Evolutionary conservation across 2,329 filamentous ascomycete genomes (phyloP).

Genomic region (Clarireedia monteithiana): DNA sequence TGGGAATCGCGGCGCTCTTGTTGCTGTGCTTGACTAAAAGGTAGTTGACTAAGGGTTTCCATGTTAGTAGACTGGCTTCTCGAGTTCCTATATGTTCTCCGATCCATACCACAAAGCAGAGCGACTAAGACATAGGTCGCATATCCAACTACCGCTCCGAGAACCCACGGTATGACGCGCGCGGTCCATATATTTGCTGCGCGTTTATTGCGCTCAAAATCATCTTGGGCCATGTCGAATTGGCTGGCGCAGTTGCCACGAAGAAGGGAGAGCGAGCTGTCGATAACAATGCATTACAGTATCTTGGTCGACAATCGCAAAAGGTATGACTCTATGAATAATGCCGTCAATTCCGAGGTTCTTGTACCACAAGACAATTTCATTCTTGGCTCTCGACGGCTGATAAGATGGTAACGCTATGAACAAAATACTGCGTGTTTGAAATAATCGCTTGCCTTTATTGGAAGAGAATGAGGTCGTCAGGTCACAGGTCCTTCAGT

Average conservation of each 20-base stretch:
- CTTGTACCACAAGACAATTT: too few species aligned
- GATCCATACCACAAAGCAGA: conserved; percentile 55
- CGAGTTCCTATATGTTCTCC: not conserved
- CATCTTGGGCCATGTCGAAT: not conserved
- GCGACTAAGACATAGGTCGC: conserved; percentile 64
- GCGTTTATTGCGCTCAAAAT: conserved; percentile 10
- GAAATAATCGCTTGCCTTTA: too few species aligned
- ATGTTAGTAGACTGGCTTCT: conserved; percentile 7
- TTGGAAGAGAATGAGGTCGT: too few species aligned
- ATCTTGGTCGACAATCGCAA: not conserved
- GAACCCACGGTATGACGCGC: conserved; percentile 57
- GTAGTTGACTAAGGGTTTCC: conserved; percentile 53
- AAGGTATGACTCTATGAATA: not conserved
- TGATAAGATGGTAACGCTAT: too few species aligned
- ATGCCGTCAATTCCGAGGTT: too few species aligned
- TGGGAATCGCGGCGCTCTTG: conserved; percentile 52
- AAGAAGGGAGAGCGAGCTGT: not conserved
- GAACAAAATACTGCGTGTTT: too few species aligned
- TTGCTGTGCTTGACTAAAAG: conserved; percentile 45
- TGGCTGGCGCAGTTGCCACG: not conserved
- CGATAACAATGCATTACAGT: conserved; percentile 8
- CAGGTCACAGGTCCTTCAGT: too few species aligned
- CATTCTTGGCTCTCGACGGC: too few species aligned
- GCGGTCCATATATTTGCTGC: conserved; percentile 25
- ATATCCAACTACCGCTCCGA: conserved; percentile 58